Base-by-base conservation (phyloP, 2,329 filamentous ascomycete species). In the Claviceps pazoutovae region DNA sequence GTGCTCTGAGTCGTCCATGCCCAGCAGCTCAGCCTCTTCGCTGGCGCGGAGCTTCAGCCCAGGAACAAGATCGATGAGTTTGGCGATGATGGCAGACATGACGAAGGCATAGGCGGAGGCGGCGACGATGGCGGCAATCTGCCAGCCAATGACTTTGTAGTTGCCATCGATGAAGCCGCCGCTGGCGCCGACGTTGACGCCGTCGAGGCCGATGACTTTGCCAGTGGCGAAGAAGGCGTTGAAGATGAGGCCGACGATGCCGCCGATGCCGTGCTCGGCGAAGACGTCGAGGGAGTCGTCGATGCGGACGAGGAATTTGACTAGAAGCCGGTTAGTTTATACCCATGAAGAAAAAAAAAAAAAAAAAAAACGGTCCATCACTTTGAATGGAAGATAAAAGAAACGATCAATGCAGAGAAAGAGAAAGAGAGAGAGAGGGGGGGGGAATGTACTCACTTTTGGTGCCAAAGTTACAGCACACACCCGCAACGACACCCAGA, bases 1-100 rank as follows among this genome's bases (percentile, higher is more conserved):
- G 60, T 91, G 85, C 71, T 93, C 87, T 69, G 91, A 86, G 64
- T 91, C 87, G 62, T 93, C 87, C 85, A 91, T 90, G 59, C 87
- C 87, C 52, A 91, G 79, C 13, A 91, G 79, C 68, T 93, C 87
- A 23, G 87, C 87, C 68, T 90, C 84, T 62, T 89, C 85, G 26
- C 79, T 84, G 8, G 86, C 86, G 53, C 87, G 85, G 46, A 93
- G 83, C 65, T 88, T 79, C 19, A 93, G 78, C 46, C 86, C 86
- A 26, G 87, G 87, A 21, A 89, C 74, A 56, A 82, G 65, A 71
- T 93, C 83, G 70, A 93, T 85, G 62, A 71, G 64, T 69, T 84
- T 87, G 55, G 86, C 86, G 60, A 93, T 77, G 60, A 84, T 63
- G 52, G 84, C 82, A 54, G 83, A 87, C 60, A 93, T 74, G 61